phyloP scores from a whole-genome alignment of 257 asterid genomes.

The Schizonepeta tenuifolia region DNA sequence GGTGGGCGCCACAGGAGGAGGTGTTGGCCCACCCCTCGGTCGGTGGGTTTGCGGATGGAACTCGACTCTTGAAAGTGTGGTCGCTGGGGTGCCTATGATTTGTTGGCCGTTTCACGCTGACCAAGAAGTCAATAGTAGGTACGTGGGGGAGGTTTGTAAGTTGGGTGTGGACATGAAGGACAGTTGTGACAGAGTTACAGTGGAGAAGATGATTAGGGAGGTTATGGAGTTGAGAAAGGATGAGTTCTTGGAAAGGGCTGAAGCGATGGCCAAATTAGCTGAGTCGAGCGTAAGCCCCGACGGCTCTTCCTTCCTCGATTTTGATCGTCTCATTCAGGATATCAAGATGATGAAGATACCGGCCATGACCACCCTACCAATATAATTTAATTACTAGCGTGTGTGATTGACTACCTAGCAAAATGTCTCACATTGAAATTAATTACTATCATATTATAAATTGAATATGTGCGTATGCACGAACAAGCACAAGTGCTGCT shows the following conservation, averaged over 20 bases:
- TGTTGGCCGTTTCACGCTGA: slow-evolving; percentile 56
- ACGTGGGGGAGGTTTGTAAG: slow-evolving; percentile 50
- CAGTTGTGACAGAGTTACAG: slow-evolving; percentile 45
- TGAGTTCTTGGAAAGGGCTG: slow-evolving; percentile 41
- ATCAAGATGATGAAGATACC: slow-evolving; percentile 30
- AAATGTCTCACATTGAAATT: too few relatives aligned
- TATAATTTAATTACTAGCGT: too few relatives aligned
- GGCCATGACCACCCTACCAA: too few relatives aligned
- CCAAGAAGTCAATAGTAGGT: slow-evolving; percentile 57
- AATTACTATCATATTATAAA: too few relatives aligned
- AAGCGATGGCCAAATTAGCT: slow-evolving; percentile 40
- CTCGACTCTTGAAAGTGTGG: slow-evolving; percentile 47
- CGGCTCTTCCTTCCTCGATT: slow-evolving; percentile 44
- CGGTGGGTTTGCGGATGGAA: slow-evolving; percentile 61
- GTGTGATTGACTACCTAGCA: too few relatives aligned
- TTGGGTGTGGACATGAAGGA: slow-evolving; percentile 67
- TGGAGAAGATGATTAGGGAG: slow-evolving; percentile 51
- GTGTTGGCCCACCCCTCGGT: slow-evolving; percentile 44
- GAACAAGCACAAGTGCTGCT: too few relatives aligned
- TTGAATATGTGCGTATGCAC: too few relatives aligned
- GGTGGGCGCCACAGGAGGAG: slow-evolving; percentile 59
- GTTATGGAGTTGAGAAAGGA: slow-evolving; percentile 53
- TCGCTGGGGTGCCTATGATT: slow-evolving; percentile 49
- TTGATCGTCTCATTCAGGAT: slow-evolving; percentile 44
- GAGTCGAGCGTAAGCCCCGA: slow-evolving; percentile 43